Base-by-base conservation (phyloP, 2,329 filamentous ascomycete genomes). In the Diaporthe sp. region DNA sequence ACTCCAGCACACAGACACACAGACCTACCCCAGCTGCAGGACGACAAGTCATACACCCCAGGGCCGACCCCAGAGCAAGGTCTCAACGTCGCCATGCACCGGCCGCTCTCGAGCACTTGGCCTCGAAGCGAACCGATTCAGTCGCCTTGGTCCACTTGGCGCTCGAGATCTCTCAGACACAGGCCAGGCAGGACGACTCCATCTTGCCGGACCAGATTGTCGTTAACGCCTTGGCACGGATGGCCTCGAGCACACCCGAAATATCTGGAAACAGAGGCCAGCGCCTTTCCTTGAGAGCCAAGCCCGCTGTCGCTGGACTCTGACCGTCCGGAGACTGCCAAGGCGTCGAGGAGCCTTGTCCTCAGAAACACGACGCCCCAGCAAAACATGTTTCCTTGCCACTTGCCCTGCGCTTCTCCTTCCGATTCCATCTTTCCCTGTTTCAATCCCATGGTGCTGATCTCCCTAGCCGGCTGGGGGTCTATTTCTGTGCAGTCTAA, bases 271-370 rank as follows among this genome's bases (percentile, higher is more conserved):
- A 68, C 65, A 53, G 46, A 39, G 22, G 65, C 46, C 65, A 68
- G 65, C 65, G 49, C 65, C 65, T 65, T 70, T 44, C 57, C 59
- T 73, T 44, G 39, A n/a, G 25, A 62, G 74, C 74, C 74, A 74
- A 74, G 74, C 69, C 65, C 31, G 69, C 25, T 49, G 59, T n/a
- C 62, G 53, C 51, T 49, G 72, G n/a, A 55, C 74, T 74, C 73
- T 62, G 65, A 76, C 75, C 57, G 28, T 72, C 61, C 61, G 58
- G 70, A 72, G 62, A 76, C 75, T 75, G 75, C 75, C 75, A 76
- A 76, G 75, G 73, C 74, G 58, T 76, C 75, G 72, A 76, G 62
- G 57, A 67, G 55, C 55, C 46, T 44, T 49, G 70, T 55, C 58
- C 22, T 65, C 42, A 65, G 44, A 73, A 55, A 67, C 59, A 57